Base-by-base conservation (phyloP, 176 grass and related monocot species). In the Tillandsia fasciculata region DNA sequence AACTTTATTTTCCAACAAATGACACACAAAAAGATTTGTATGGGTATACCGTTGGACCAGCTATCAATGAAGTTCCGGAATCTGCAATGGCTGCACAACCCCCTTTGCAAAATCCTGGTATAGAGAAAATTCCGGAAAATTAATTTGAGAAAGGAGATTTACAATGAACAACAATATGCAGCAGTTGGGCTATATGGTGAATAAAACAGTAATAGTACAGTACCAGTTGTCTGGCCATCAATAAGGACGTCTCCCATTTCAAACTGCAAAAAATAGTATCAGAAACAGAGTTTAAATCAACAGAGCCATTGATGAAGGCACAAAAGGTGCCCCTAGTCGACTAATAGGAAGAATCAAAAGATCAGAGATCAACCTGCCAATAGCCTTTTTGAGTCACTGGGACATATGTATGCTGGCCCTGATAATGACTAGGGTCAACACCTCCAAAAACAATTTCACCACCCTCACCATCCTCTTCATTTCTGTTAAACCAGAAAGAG, bases 391-490 rank as follows among this genome's bases (percentile, higher is more conserved):
- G 65, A 50, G 88, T 91, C 56, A 96, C 92, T 63, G 83, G 82
- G 51, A 91, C 90, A 83, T 85, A 92, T 33, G 89, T 87, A 81
- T 92, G 89, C 18, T 27, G 22, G 4, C 93, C 93, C 64, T 80
- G 87, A 63, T 72, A 97, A 79, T 92, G 93, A 11, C 77, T 73
- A 0, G 66, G 64, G 33, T 97, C 89, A 73, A 70, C 61, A 49
- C 93, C 93, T 69, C 93, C 93, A 74, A 97, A 97, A 74, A 97
- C 81, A 83, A 92, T 84, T 81, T 97, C 89, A 68, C 93, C 89
- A 65, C 93, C 93, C 9, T 92, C 86, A n/a, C 63, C 72, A 33
- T 92, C 86, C 42, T 83, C 74, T 74, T 76, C 54, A 76, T 90
- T 83, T 79, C 93, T 80, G 63, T 90, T 97, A 66, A 97, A 85